Conservation (phyloP, 208 protist species). For the Balamuthia mandrillaris region DNA sequence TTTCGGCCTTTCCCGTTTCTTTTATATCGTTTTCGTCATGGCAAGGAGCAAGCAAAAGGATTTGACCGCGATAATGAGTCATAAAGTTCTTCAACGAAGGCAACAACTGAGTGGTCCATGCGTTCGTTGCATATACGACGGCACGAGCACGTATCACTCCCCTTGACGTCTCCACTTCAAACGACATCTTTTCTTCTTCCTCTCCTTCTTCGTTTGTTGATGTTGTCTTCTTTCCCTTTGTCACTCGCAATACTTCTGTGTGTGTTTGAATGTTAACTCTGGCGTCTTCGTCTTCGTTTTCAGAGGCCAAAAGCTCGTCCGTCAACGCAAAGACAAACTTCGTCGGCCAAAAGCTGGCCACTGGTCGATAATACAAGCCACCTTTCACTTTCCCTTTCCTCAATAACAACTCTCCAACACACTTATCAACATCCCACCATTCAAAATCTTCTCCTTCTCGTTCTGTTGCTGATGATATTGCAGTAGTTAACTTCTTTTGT, state of each 20-base stretch:
- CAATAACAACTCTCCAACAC: too few species aligned
- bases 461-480: too few species aligned
- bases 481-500: too few species aligned
- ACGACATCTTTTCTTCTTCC: not conserved
- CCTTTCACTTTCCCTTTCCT: too few species aligned
- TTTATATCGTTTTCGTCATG: not conserved
- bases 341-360: not conserved
- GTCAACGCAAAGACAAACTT: conserved; percentile 16
- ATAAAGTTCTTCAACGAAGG: not conserved
- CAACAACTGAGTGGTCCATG: not conserved
- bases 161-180: not conserved
- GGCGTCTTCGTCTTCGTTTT: too few species aligned
- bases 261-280: not conserved
- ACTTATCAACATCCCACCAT: too few species aligned
- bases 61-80: not conserved
- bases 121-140: conserved; percentile 26
- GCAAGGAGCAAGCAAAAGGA: not conserved
- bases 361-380: not conserved
- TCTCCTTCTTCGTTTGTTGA: not conserved
- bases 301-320: not conserved
- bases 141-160: not conserved
- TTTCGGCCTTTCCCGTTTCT: not conserved
- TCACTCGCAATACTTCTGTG: too few species aligned
- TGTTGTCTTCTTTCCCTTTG: not conserved
- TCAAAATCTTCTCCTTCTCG: too few species aligned